Evolutionary conservation across 805 yeast genomes (phyloP), one percentile per base, ranked within the genome.

Genomic region (Pichia exigua): DNA sequence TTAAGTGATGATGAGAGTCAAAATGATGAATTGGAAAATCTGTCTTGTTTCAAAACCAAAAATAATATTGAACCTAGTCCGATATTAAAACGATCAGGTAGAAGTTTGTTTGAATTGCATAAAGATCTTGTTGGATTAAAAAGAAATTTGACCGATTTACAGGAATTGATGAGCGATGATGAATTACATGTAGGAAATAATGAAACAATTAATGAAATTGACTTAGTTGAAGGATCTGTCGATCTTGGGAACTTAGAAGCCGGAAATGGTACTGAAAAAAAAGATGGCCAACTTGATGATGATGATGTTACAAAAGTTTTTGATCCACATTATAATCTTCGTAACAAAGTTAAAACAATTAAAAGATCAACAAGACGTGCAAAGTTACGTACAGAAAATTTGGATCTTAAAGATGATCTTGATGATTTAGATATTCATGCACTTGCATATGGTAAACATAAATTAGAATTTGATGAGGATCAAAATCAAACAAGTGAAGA

Each of bases 311-410:
- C 22, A 13, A 41, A 47, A 40, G 44, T 28, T 11, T 35, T 30
- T 24, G 57, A 50, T 42, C 54, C 55, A 7, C 48, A 47, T 42
- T 42, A 35, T 20, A 55, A 50, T 18, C 42, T 51, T n/a, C 53
- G 59, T 32, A 70, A 66, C 54, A 68, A 63, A 55, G 64, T 64
- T 40, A 71, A 69, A 52, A 78, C 82, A 0, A 78, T 75, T 43
- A 79, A 79, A 63, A 64, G 83, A 58, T 72, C 76, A 1, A 78
- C 83, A 1, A 66, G 79, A 49, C 67, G 81, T 47, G 73, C 74
- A 65, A 77, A 75, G 53, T 68, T 79, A 53, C 74, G 71, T 54
- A 78, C 82, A 0, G 54, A 51, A 4, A 64, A 57, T 4, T 60
- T 54, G 3, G 46, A 53, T 2, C 57, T 51, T 22, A 65, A 63